Base-by-base conservation (phyloP, 352 stramenopile species). In the Peronospora farinosa region DNA sequence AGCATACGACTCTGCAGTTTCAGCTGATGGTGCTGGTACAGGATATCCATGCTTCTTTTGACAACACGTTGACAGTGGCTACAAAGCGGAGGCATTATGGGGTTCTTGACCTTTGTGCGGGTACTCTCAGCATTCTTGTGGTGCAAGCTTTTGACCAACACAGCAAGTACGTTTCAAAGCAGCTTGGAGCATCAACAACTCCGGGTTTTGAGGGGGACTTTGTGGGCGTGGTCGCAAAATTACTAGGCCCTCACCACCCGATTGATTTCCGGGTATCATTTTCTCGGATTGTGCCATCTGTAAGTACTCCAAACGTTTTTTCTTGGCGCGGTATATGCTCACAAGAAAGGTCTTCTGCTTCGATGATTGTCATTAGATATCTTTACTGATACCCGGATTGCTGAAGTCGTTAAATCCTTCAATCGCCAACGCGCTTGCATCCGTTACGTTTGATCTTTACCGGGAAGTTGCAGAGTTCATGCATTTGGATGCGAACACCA, bases 1-100 rank as follows among this genome's bases (percentile, higher is more conserved):
- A 84, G 72, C 67, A 81, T 42, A 81, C 69, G 2, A 63, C 65
- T 13, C 31, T 84, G 30, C 57, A 65, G 37, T 65, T 57, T 50
- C 63, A 76, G 21, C 2, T 81, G 12, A 54, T 74, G 39, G 65
- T 75, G 51, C 40, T 81, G 16, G 48, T 81, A 2, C 25, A 31
- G 3, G 61, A 79, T 35, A 12, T 71, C 0, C 16, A 69, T 11
- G 44, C 40, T 33, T 81, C 60, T 0, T 47, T 69, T 23, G 35
- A 51, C n/a, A 47, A 41, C 11, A 42, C 62, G n/a, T 9, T 32
- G 3, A 45, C 41, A 13, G 33, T 40, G 3, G 30, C 27, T 36
- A 28, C n/a, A 28, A 56, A 32, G 23, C 51, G n/a, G 15, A 59
- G n/a, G 3, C 60, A 72, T 33, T 75, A 70, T 19, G 42, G 61